Percentiles rank a stretch among this genome's conserved stretches.
phyloP scores from a whole-genome alignment of 1,139 yeast genomes.

The Debaryomyces udenii region DNA sequence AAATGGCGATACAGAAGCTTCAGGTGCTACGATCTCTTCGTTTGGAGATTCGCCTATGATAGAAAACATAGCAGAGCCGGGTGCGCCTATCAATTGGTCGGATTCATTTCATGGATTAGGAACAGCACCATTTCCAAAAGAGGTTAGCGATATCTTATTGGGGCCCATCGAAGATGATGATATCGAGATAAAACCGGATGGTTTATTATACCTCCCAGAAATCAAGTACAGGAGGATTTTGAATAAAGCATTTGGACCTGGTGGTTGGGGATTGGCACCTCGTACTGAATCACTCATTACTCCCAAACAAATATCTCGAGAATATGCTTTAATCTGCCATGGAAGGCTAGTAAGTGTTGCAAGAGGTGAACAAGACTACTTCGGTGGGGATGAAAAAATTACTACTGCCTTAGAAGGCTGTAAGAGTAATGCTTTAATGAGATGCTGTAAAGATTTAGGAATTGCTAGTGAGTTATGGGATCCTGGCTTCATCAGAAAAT shows the following conservation, averaged over 20 bases:
- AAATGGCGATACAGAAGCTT: conserved; percentile 8
- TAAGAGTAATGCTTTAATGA: conserved; percentile 93
- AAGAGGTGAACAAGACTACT: conserved; percentile 94
- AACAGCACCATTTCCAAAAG: conserved; percentile 65
- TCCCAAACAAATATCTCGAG: conserved; percentile 67
- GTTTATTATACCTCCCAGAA: conserved; percentile 87
- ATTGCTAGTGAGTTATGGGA: conserved; percentile 98
- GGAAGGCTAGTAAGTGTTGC: conserved; percentile 92
- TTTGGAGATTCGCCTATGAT: conserved; percentile 27
- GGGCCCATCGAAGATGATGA: conserved; percentile 67
- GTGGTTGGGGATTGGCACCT: conserved; percentile 98
- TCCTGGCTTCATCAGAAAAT: conserved; percentile 80
- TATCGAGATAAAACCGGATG: conserved; percentile 95
- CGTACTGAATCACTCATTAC: conserved; percentile 83
- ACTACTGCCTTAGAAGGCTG: conserved; percentile 98
- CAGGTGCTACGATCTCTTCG: conserved; percentile 13
- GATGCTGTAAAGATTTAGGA: conserved; percentile 96
- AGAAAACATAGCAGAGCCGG: conserved; percentile 4
- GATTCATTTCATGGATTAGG: conserved; percentile 85
- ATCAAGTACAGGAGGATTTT: conserved; percentile 89
- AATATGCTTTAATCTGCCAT: conserved; percentile 83
- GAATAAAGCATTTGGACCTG: conserved; percentile 94
- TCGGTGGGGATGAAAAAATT: conserved; percentile 76
- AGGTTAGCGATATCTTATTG: conserved; percentile 59
- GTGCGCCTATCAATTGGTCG: conserved; percentile 59